A percentile compares a stretch with the other conserved stretches of the same genome.
phyloP scores from a whole-genome alignment of 83 land plant species.

The Thuja plicata region DNA sequence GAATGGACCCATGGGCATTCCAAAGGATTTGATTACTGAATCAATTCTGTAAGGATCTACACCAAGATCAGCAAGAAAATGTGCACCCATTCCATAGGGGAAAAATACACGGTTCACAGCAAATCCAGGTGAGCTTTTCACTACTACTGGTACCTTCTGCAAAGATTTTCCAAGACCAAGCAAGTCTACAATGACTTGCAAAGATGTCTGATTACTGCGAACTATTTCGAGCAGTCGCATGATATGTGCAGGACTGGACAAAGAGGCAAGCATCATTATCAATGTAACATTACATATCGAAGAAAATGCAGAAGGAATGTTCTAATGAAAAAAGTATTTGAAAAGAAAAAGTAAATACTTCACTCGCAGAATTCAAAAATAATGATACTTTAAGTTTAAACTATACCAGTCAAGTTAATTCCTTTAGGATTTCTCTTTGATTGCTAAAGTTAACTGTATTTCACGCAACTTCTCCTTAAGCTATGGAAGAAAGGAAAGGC shows the following conservation, averaged over 20 bases:
- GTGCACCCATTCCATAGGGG: conserved; percentile 29
- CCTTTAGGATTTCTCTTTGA: neutral
- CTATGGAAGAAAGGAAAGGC: neutral
- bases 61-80: conserved; percentile 33
- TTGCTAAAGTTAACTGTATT: neutral
- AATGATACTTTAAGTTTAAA: neutral
- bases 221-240: conserved; percentile 47
- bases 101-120: conserved; percentile 42
- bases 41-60: conserved; percentile 41
- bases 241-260: conserved; percentile 44
- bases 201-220: conserved; percentile 30
- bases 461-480: neutral
- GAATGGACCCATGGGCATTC: conserved; percentile 55
- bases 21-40: conserved; percentile 32
- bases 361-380: neutral
- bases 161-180: conserved; percentile 29
- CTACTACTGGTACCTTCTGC: conserved; percentile 39
- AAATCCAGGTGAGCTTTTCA: conserved; percentile 33
- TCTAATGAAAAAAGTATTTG: neutral
- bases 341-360: neutral
- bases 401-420: neutral
- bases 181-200: conserved; percentile 28
- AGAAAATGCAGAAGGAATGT: neutral
- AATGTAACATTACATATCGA: neutral
- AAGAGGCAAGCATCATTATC: neutral